Percentiles rank a stretch among this genome's conserved stretches.
Conservation (phyloP, 176 grass and related monocot genomes). For the Oryza meridionalis region DNA sequence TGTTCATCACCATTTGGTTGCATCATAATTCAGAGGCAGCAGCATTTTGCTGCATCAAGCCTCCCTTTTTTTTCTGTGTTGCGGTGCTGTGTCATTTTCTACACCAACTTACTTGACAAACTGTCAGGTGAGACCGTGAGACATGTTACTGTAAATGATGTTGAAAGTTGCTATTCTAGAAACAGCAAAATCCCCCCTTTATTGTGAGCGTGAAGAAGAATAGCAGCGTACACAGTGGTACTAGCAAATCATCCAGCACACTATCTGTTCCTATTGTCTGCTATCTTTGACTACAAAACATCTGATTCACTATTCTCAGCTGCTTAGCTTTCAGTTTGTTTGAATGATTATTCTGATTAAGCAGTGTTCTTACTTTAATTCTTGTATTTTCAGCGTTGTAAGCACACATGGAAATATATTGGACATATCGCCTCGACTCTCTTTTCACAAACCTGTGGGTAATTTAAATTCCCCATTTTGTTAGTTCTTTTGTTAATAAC, state of each 20-base stretch:
- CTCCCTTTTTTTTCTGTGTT: background rate
- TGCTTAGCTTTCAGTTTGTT: constrained; percentile 28
- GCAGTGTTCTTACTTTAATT: background rate
- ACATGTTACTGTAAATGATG: background rate
- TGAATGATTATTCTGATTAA: background rate
- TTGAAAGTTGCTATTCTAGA: background rate
- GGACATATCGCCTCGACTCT: constrained; percentile 55
- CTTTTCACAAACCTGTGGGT: constrained; percentile 72
- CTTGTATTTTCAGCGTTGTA: constrained; percentile 47
- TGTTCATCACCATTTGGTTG: constrained; percentile 7
- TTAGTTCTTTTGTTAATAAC: background rate
- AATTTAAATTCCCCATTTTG: constrained; percentile 33
- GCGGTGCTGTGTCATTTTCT: constrained; percentile 9
- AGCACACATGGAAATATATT: constrained; percentile 35
- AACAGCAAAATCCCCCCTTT: background rate
- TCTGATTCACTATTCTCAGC: constrained; percentile 21
- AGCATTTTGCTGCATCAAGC: constrained; percentile 3
- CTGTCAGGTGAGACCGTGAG: background rate
- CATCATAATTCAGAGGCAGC: background rate
- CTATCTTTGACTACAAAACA: background rate
- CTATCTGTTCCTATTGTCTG: background rate
- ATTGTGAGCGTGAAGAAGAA: constrained; percentile 20
- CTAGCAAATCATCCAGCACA: background rate
- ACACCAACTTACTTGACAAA: background rate
- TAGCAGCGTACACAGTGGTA: constrained; percentile 4